A percentile compares a stretch with the other conserved stretches of the same genome.
phyloP scores from a whole-genome alignment of 768 basidiomycete species.

The Panus rudis region DNA sequence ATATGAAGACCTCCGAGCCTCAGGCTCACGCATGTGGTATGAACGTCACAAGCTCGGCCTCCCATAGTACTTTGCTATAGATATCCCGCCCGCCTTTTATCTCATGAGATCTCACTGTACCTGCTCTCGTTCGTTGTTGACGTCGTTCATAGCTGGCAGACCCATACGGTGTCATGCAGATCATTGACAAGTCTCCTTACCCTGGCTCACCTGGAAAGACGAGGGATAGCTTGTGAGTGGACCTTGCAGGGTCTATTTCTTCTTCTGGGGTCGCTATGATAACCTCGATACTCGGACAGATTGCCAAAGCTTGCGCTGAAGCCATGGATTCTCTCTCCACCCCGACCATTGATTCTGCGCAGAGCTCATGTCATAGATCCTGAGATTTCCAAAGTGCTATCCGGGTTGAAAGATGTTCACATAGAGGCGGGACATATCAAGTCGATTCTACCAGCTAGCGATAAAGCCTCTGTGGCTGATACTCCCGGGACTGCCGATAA shows the following conservation, averaged over 20 bases:
- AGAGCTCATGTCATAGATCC: conserved; percentile 32
- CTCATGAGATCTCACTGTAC: no score
- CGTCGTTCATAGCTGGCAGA: no score
- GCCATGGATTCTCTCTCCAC: conserved; percentile 26
- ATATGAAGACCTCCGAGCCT: no score
- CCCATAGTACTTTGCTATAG: no score
- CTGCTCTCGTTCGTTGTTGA: no score
- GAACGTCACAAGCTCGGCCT: no score
- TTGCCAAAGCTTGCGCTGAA: conserved; percentile 27
- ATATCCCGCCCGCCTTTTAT: no score
- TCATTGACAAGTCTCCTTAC: not conserved
- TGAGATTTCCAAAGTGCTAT: conserved; percentile 16
- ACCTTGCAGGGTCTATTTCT: not conserved
- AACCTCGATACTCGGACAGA: conserved; percentile 4
- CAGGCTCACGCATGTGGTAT: no score
- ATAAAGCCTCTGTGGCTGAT: conserved; percentile 15
- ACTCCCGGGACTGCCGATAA: no score
- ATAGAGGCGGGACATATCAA: conserved; percentile 24
- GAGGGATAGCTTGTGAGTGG: conserved; percentile 11
- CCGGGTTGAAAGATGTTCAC: conserved; percentile 21
- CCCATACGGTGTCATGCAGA: no score
- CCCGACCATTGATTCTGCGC: conserved; percentile 22
- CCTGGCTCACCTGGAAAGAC: conserved; percentile 16
- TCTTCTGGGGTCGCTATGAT: not conserved
- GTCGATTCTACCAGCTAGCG: no score